A percentile compares a stretch with the other conserved stretches of the same genome.
These are phyloP conservation scores for Globisporangium cylindrosporum DNA, from an alignment of 352 stramenopile genomes.

Conservation along the genomic window DNA sequence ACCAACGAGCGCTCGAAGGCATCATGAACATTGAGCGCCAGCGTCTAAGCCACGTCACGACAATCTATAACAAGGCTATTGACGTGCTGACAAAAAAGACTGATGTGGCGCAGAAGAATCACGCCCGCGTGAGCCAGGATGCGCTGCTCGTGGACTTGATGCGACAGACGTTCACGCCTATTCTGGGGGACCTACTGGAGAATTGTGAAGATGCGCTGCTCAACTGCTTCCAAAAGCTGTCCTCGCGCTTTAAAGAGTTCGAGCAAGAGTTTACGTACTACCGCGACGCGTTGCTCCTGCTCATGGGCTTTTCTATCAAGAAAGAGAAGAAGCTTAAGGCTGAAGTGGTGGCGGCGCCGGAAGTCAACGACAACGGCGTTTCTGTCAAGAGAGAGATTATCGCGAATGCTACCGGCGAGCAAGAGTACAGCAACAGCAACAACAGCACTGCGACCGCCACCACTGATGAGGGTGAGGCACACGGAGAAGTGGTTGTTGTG, in stretches of 20 bases:
- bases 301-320: constrained; percentile 26
- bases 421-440: not conserved
- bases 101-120: constrained; percentile 42
- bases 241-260: constrained; percentile 67
- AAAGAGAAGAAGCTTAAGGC: constrained; percentile 13
- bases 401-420: constrained; percentile 5
- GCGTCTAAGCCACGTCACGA: constrained; percentile 47
- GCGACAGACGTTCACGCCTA: constrained; percentile 66
- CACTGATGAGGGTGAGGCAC: not conserved
- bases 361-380: constrained; percentile 23
- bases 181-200: constrained; percentile 55
- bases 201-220: constrained; percentile 73
- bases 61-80: constrained; percentile 61
- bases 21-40: constrained; percentile 78
- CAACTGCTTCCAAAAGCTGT: constrained; percentile 59
- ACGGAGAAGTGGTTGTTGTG: constrained; percentile 5
- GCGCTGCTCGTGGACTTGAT: constrained; percentile 61
- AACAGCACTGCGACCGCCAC: not conserved
- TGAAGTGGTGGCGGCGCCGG: constrained; percentile 21
- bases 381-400: constrained; percentile 53
- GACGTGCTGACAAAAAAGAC: constrained; percentile 46
- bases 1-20: constrained; percentile 54
- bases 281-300: constrained; percentile 45
- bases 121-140: constrained; percentile 59
- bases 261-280: constrained; percentile 82